Evolutionary conservation across 1,284 basidiomycete species (phyloP).

Genomic region (Sporisorium graminicola): DNA sequence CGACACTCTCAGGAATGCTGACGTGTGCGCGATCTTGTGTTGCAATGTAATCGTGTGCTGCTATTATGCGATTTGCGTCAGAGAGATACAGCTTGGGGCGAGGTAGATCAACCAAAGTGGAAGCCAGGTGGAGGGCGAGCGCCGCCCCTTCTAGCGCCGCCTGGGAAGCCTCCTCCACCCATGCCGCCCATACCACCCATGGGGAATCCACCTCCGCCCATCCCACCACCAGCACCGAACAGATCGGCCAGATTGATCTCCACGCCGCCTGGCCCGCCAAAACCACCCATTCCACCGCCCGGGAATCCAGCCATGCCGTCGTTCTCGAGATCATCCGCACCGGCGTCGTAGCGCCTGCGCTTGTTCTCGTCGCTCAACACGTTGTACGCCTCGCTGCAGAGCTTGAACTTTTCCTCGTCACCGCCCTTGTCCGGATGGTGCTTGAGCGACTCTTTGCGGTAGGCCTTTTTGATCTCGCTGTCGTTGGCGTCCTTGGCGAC

Average conservation of each 20-base stretch:
- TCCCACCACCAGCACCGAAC: conserved; percentile 58
- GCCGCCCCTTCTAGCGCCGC: conserved; percentile 32
- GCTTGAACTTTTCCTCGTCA: conserved; percentile 69
- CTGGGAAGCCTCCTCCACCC: conserved; percentile 24
- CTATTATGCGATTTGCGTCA: not conserved
- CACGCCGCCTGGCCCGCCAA: conserved; percentile 55
- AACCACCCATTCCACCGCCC: conserved; percentile 30
- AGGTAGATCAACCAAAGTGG: conserved; percentile 44
- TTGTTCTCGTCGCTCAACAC: conserved; percentile 64
- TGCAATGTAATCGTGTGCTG: too few species aligned
- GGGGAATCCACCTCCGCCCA: conserved; percentile 27
- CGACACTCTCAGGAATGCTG: too few species aligned
- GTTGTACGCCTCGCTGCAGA: conserved; percentile 66
- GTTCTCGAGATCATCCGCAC: conserved; percentile 64
- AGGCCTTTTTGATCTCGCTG: conserved; percentile 81
- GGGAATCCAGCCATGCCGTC: conserved; percentile 45
- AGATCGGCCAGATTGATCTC: conserved; percentile 66
- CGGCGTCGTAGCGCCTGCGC: conserved; percentile 65
- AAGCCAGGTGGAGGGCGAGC: conserved; percentile 48
- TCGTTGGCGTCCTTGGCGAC: conserved; percentile 81
- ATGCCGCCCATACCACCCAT: conserved; percentile 49
- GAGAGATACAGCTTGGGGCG: not conserved
- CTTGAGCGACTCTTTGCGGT: conserved; percentile 63
- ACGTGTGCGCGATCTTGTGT: too few species aligned
- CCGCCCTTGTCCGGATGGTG: conserved; percentile 70